A percentile compares a stretch with the other conserved stretches of the same genome.
Conservation (phyloP, 1,284 basidiomycete genomes). For the Puccinia sorghi region DNA sequence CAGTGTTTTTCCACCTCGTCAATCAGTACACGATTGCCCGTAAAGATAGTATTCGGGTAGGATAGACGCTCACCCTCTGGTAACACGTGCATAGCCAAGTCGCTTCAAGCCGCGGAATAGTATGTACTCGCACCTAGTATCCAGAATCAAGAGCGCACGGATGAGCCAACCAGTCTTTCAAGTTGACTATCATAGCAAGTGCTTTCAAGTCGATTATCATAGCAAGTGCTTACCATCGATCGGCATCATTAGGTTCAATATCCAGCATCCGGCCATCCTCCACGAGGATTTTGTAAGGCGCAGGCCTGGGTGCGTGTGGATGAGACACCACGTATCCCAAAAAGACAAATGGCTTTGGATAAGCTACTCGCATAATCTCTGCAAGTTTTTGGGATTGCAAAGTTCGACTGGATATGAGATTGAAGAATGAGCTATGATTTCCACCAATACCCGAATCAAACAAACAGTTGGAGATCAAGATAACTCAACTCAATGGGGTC, state of each 20-base stretch:
- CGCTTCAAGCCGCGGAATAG: conserved; percentile 39
- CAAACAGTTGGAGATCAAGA: neutral
- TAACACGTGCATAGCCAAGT: conserved; percentile 45
- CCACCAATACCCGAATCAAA: neutral
- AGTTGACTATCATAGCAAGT: conserved; percentile 70
- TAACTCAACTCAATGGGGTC: conserved; percentile 46
- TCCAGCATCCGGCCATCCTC: conserved; percentile 62
- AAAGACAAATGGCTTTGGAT: conserved; percentile 79
- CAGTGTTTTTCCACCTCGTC: conserved; percentile 33
- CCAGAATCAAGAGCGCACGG: neutral
- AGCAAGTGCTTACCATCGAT: conserved; percentile 73
- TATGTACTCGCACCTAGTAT: conserved; percentile 48
- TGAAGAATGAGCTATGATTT: neutral
- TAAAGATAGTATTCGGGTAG: neutral
- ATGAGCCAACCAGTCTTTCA: neutral
- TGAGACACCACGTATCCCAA: conserved; percentile 79
- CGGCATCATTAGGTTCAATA: conserved; percentile 70
- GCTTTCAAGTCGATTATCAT: conserved; percentile 66
- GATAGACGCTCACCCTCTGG: conserved; percentile 41
- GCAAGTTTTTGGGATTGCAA: conserved; percentile 81
- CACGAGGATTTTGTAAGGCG: conserved; percentile 77
- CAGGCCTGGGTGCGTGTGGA: conserved; percentile 71
- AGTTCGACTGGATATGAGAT: conserved; percentile 72
- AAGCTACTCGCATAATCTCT: conserved; percentile 71
- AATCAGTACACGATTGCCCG: neutral